These are phyloP conservation scores for Pyrrhoderma lamaoense DNA, from an alignment of 1,284 basidiomycete genomes.

Conservation along the genomic window DNA sequence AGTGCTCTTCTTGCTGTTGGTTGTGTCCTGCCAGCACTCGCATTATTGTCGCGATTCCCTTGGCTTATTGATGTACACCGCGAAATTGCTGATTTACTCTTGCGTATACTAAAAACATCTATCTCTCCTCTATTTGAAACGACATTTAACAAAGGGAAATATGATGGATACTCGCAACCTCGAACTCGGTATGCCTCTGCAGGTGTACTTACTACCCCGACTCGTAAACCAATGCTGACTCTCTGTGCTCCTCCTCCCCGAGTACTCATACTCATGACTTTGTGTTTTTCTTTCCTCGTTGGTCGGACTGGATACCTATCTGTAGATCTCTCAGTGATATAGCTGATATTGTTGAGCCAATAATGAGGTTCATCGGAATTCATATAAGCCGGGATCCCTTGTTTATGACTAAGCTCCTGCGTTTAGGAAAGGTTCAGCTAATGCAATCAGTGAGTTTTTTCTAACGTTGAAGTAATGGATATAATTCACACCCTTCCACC, in stretches of 20 bases:
- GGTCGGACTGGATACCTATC: slow-evolving; percentile 65
- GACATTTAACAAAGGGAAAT: slow-evolving; percentile 45
- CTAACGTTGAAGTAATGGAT: neutral
- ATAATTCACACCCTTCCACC: slow-evolving; percentile 29
- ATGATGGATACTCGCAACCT: slow-evolving; percentile 52
- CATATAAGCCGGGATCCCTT: slow-evolving; percentile 67
- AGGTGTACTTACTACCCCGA: slow-evolving; percentile 43
- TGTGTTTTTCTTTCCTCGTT: slow-evolving; percentile 85
- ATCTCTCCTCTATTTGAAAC: slow-evolving; percentile 63
- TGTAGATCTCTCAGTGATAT: slow-evolving; percentile 64
- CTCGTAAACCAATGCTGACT: slow-evolving; percentile 57
- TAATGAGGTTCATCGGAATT: slow-evolving; percentile 70
- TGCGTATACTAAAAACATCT: slow-evolving; percentile 67
- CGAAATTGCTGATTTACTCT: slow-evolving; percentile 78
- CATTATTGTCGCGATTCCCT: slow-evolving; percentile 76
- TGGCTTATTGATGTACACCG: slow-evolving; percentile 81
- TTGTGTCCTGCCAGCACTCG: slow-evolving; percentile 68
- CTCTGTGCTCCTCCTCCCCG: slow-evolving; percentile 69
- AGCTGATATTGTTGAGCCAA: slow-evolving; percentile 63
- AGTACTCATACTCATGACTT: slow-evolving; percentile 64
- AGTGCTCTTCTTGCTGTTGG: slow-evolving; percentile 83
- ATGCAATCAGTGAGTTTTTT: slow-evolving; percentile 32
- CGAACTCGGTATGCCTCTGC: slow-evolving; percentile 54
- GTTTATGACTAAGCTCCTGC: slow-evolving; percentile 54
- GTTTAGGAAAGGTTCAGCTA: slow-evolving; percentile 48